phyloP scores from a whole-genome alignment of 106 monocot species.

The Platanthera guangdongensis region DNA sequence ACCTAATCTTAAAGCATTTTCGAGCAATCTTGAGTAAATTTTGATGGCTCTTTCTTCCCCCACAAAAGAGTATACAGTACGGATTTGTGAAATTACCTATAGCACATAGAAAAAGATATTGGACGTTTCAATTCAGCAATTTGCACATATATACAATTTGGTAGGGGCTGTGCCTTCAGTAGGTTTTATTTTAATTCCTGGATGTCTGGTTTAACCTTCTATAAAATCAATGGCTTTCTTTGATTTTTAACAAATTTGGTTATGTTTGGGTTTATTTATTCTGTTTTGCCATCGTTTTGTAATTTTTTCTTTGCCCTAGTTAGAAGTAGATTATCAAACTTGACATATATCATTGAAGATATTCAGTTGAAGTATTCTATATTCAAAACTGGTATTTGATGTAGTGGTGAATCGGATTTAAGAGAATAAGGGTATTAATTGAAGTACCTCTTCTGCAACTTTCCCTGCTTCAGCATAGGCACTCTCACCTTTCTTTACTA shows the following conservation, averaged over 20 bases:
- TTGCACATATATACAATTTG: not conserved
- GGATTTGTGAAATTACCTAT: conserved; percentile 40
- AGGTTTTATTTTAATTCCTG: not conserved
- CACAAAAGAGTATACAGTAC: conserved; percentile 37
- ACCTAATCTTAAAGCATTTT: conserved; percentile 30
- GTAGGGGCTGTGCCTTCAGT: not conserved
- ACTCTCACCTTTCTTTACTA: conserved; percentile 31
- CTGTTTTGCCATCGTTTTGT: too few relatives aligned
- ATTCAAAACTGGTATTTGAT: not conserved
- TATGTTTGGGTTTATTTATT: too few relatives aligned
- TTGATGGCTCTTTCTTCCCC: conserved; percentile 29
- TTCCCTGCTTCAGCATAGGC: conserved; percentile 42
- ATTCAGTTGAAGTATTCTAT: not conserved
- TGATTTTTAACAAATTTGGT: too few relatives aligned
- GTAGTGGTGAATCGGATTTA: not conserved
- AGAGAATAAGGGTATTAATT: not conserved
- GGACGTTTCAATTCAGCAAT: not conserved
- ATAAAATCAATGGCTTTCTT: too few relatives aligned
- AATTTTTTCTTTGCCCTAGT: too few relatives aligned
- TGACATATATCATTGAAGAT: not conserved
- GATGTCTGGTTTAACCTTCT: too few relatives aligned
- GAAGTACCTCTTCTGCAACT: conserved; percentile 31
- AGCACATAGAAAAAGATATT: not conserved
- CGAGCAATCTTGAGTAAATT: conserved; percentile 28
- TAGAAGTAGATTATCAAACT: too few relatives aligned